A percentile compares a stretch with the other conserved stretches of the same genome.
phyloP scores from a whole-genome alignment of 2,329 filamentous ascomycete species.

The Sporothrix mexicana region DNA sequence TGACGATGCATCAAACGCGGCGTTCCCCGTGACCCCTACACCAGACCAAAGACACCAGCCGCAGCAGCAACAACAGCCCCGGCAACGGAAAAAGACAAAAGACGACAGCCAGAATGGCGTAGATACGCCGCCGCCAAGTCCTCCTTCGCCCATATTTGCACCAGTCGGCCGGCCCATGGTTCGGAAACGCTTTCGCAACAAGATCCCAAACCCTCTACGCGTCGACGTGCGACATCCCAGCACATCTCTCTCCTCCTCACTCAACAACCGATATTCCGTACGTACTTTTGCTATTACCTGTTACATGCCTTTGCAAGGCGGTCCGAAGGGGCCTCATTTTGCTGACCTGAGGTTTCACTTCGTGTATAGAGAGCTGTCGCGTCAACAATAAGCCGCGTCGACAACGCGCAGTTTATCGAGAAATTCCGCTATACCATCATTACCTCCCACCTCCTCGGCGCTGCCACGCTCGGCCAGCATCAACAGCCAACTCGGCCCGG shows the following conservation, averaged over 20 bases:
- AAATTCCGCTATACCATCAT: constrained; percentile 93
- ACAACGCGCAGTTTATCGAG: constrained; percentile 86
- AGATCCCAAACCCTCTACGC: constrained; percentile 52
- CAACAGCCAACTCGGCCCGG: constrained; percentile 36
- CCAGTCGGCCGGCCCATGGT: constrained; percentile 62
- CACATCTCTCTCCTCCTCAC: constrained; percentile 52
- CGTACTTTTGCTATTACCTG: constrained; percentile 38
- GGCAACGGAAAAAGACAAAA: constrained; percentile 26
- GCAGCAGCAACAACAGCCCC: constrained; percentile 21
- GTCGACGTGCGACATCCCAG: constrained; percentile 50
- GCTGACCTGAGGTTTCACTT: background rate
- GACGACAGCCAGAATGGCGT: constrained; percentile 38
- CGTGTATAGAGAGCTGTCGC: constrained; percentile 67
- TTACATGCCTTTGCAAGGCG: background rate
- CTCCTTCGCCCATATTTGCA: constrained; percentile 59
- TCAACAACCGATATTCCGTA: constrained; percentile 60
- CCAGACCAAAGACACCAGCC: constrained; percentile 31
- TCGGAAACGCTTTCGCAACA: constrained; percentile 59
- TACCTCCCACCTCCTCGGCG: constrained; percentile 83
- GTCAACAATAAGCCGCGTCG: constrained; percentile 73
- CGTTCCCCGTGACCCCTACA: constrained; percentile 34
- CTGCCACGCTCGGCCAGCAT: constrained; percentile 59
- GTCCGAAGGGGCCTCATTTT: no score
- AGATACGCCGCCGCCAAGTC: constrained; percentile 53
- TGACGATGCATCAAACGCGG: constrained; percentile 29